phyloP scores from a whole-genome alignment of 148 eudicot genomes.

The Vaccinium vitisidaea region DNA sequence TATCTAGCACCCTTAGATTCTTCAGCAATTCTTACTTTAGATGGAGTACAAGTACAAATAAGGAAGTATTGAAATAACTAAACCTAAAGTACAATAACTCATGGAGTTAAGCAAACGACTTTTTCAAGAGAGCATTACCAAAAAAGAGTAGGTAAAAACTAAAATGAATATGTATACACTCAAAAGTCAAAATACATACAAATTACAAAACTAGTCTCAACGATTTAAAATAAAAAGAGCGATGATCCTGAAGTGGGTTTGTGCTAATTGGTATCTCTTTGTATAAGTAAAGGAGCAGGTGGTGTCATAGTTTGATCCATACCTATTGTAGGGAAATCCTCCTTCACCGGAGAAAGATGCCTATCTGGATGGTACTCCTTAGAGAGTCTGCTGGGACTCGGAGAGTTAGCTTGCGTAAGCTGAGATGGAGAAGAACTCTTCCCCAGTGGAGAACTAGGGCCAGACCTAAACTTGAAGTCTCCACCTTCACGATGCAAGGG shows the following conservation, averaged over 20 bases:
- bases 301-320: slow-evolving; percentile 35
- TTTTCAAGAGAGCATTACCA: neutral
- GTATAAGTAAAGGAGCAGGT: slow-evolving; percentile 32
- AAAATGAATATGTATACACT: slow-evolving; percentile 2
- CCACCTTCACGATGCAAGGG: slow-evolving; percentile 47
- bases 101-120: neutral
- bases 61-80: neutral
- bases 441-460: slow-evolving; percentile 46
- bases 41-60: neutral
- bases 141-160: neutral
- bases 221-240: neutral
- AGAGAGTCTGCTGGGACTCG: slow-evolving; percentile 40
- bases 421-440: slow-evolving; percentile 31
- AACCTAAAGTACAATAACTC: neutral
- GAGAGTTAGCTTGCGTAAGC: slow-evolving; percentile 22
- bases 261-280: slow-evolving; percentile 26
- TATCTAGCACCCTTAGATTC: neutral
- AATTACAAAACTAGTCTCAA: neutral
- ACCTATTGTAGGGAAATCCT: slow-evolving; percentile 20
- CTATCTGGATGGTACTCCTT: slow-evolving; percentile 24
- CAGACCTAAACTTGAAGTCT: slow-evolving; percentile 29
- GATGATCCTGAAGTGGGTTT: neutral
- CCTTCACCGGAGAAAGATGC: slow-evolving; percentile 32
- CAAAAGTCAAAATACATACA: slow-evolving; percentile 13
- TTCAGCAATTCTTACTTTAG: neutral